A percentile compares a stretch with the other conserved stretches of the same genome.
These are phyloP conservation scores for Linum lewisii DNA, from an alignment of 345 rosid species.

Conservation along the genomic window DNA sequence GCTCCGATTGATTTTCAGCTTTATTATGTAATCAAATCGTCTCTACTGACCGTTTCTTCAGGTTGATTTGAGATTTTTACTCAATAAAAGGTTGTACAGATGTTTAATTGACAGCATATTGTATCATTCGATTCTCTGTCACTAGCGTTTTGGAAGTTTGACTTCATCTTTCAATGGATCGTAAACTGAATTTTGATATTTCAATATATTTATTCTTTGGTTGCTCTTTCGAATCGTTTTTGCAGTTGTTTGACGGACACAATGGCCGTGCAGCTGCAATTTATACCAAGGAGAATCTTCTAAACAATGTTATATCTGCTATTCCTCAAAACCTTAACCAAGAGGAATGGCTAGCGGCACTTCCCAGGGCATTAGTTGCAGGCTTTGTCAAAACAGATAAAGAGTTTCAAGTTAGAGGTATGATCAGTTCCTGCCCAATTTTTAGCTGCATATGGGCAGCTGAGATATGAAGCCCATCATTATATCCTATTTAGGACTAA, in stretches of 20 bases:
- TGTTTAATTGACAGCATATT: too few relatives aligned
- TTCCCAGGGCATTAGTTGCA: constrained; percentile 95
- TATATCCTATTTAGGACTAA: background rate
- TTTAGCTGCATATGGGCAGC: background rate
- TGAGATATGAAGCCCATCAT: background rate
- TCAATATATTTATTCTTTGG: background rate
- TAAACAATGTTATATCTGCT: constrained; percentile 69
- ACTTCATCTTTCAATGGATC: too few relatives aligned
- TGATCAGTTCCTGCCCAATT: background rate
- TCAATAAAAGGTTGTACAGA: too few relatives aligned
- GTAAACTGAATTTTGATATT: too few relatives aligned
- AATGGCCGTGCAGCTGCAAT: constrained; percentile 97
- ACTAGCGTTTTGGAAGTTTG: too few relatives aligned
- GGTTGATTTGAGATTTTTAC: too few relatives aligned
- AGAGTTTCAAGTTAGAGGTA: constrained; percentile 84
- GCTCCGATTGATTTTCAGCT: background rate
- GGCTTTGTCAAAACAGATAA: constrained; percentile 99
- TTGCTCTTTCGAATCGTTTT: constrained; percentile 11
- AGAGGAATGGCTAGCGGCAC: constrained; percentile 89
- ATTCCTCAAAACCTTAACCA: constrained; percentile 79
- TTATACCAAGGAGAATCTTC: constrained; percentile 83
- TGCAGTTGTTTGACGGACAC: constrained; percentile 98
- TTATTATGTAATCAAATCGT: background rate
- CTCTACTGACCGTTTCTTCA: background rate
- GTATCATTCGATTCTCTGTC: too few relatives aligned